Evolutionary conservation across 2,329 filamentous ascomycete species (phyloP).

Genomic region (Fusarium sp.): DNA sequence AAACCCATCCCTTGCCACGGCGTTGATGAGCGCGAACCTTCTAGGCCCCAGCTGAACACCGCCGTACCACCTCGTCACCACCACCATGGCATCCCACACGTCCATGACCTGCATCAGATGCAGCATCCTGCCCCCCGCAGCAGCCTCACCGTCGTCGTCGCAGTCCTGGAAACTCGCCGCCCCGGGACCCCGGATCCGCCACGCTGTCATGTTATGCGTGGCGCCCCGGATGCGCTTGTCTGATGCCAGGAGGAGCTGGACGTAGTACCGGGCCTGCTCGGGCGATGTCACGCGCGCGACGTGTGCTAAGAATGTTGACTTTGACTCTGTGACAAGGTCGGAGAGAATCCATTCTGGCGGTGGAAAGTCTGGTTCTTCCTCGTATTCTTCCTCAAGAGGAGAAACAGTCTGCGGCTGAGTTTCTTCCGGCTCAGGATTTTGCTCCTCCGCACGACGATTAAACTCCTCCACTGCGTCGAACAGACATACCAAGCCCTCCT

Average conservation of each 20-base stretch:
- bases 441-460: conserved; percentile 59
- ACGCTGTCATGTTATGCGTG: conserved; percentile 96
- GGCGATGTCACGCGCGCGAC: conserved; percentile 78
- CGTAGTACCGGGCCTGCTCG: conserved; percentile 75
- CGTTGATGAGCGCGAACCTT: conserved; percentile 91
- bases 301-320: conserved; percentile 88
- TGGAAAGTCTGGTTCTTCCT: conserved; percentile 39
- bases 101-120: conserved; percentile 97
- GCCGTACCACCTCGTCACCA: conserved; percentile 96
- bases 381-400: conserved; percentile 23
- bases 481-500: conserved; percentile 82
- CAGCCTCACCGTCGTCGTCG: conserved; percentile 95
- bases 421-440: conserved; percentile 45
- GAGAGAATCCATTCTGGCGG: conserved; percentile 76
- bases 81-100: conserved; percentile 90
- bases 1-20: conserved; percentile 85
- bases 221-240: conserved; percentile 89
- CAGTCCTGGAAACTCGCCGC: conserved; percentile 82
- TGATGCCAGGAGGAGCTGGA: conserved; percentile 81
- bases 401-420: conserved; percentile 41
- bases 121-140: conserved; percentile 85
- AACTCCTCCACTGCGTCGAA: conserved; percentile 91
- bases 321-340: conserved; percentile 81
- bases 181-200: conserved; percentile 78
- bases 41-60: conserved; percentile 90